These are phyloP conservation scores for Pyrenophora seminiperda DNA, from an alignment of 2,329 filamentous ascomycete genomes.

Conservation along the genomic window DNA sequence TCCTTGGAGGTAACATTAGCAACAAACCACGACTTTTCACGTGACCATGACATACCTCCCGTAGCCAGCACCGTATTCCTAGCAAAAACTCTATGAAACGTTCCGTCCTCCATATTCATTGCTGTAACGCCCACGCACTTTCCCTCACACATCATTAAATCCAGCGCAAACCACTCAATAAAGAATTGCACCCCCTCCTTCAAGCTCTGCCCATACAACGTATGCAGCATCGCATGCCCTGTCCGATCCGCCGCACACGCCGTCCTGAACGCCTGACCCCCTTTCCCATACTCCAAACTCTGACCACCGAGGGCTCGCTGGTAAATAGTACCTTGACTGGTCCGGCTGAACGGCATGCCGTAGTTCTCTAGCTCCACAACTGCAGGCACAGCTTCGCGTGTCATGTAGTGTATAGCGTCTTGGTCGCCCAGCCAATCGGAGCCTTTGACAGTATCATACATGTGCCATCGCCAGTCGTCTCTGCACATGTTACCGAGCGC, in stretches of 20 bases:
- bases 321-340: slow-evolving; percentile 54
- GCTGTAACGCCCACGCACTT: slow-evolving; percentile 55
- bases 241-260: slow-evolving; percentile 56
- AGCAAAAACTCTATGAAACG: slow-evolving; percentile 55
- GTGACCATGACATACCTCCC: slow-evolving; percentile 39
- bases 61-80: slow-evolving; percentile 57
- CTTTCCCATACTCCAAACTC: slow-evolving; percentile 54
- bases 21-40: neutral
- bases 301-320: slow-evolving; percentile 57
- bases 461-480: slow-evolving; percentile 65
- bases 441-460: slow-evolving; percentile 65
- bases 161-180: slow-evolving; percentile 57
- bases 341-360: slow-evolving; percentile 60
- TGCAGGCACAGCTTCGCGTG: slow-evolving; percentile 58
- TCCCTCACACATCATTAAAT: slow-evolving; percentile 56
- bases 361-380: slow-evolving; percentile 63
- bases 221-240: slow-evolving; percentile 58
- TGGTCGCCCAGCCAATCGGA: slow-evolving; percentile 65
- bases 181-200: slow-evolving; percentile 57
- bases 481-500: slow-evolving; percentile 61
- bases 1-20: slow-evolving; percentile 30
- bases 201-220: slow-evolving; percentile 56
- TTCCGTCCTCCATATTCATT: slow-evolving; percentile 57
- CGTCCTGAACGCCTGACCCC: slow-evolving; percentile 56
- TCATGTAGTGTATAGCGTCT: slow-evolving; percentile 66